phyloP scores from a whole-genome alignment of 1,284 basidiomycete species.

The Trametes polyzona region DNA sequence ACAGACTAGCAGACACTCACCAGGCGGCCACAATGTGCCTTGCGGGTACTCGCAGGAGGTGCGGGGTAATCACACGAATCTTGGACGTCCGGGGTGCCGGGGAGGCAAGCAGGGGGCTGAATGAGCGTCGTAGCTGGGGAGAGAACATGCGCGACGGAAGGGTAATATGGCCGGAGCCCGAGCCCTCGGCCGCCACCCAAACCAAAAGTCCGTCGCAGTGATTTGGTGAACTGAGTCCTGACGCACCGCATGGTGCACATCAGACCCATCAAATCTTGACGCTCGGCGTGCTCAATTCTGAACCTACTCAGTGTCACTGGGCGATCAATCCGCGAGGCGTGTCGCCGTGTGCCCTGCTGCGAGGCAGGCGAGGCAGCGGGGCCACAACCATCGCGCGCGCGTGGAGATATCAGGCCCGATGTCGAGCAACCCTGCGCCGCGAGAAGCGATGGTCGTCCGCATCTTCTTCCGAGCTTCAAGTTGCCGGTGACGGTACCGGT shows the following conservation, averaged over 20 bases:
- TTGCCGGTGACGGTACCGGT: background rate
- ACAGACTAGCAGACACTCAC: background rate
- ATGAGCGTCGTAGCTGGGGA: slow-evolving; percentile 7
- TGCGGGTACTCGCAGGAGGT: background rate
- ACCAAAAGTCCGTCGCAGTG: slow-evolving; percentile 3
- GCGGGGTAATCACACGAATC: background rate
- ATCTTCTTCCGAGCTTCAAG: background rate
- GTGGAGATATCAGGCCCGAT: background rate
- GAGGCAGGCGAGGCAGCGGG: too few relatives aligned
- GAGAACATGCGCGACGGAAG: background rate
- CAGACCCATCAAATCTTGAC: slow-evolving; percentile 10
- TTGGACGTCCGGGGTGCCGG: background rate
- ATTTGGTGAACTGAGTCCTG: too few relatives aligned
- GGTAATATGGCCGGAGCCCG: slow-evolving; percentile 10
- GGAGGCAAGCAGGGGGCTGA: background rate
- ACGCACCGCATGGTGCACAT: slow-evolving; percentile 13
- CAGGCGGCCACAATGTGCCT: background rate
- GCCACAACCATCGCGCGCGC: background rate
- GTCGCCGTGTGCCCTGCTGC: too few relatives aligned
- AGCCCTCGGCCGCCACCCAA: background rate
- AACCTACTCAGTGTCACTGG: background rate
- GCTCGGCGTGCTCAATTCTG: background rate
- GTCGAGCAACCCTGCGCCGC: background rate
- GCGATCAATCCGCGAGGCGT: background rate
- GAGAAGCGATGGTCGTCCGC: background rate